Base-by-base conservation (phyloP, 2,329 filamentous ascomycete genomes). In the Ascochyta fabae region DNA sequence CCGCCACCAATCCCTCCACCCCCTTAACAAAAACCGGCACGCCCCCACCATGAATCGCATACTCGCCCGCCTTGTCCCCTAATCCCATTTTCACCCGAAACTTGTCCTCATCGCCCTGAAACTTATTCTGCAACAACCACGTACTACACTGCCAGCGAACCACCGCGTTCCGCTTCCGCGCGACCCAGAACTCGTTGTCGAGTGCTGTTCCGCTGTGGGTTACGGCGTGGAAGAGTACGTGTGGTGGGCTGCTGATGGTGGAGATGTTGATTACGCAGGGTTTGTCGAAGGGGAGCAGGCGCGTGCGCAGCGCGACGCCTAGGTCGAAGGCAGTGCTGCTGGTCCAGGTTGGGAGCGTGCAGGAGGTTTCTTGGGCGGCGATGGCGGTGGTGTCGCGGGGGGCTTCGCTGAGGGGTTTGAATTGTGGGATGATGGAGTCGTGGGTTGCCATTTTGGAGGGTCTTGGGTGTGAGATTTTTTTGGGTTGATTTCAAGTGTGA, bases 41-140 rank as follows among this genome's bases (percentile, higher is more conserved):
- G 0, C 81, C 90, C 16, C 91, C 90, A 0, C 91, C 90, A 73
- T 93, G 89, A 61, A 93, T 91, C 2, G 90, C 90, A 79, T 89
- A 94, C 36, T 61, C 78, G 47, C 80, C 79, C 27, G 82, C 66
- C 8, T 81, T 80, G 44, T 65, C 69, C 0, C 69, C 70, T 54
- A 92, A 74, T 16, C 81, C 85, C 67, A 83, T 88, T 73, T 89
- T 91, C n/a, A 77, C 77, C 56, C 81, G 80, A 73, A 94, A 92
- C 2, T 76, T 78, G 34, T 69, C 78, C 77, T 92, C 88, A 56
- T 91, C 83, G 1, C 60, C 54, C 6, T 84, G 84, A 60, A 86
- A 86, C 78, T 90, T 90, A 72, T 85, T 83, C 54, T 86, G 82
- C 84, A 91, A 82, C 53, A 84, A 82, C 88, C 88, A 93, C 3